Conservation (phyloP, 163 green algal species). For the Chlamydomonas reinhardtii region DNA sequence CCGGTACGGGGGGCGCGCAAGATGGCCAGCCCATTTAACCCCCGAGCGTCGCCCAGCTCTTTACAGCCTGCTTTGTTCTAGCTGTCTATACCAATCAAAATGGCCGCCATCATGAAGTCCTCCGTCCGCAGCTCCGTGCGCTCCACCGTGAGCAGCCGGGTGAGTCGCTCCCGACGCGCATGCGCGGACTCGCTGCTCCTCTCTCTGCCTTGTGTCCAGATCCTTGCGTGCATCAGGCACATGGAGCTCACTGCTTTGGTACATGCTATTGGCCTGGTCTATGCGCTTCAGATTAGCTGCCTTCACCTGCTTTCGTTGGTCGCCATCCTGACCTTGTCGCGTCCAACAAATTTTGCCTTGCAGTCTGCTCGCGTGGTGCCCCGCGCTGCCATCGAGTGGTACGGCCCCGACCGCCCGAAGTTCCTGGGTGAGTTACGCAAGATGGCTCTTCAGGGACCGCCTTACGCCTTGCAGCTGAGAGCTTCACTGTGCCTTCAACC, state of each 20-base stretch:
- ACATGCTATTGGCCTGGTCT: too few relatives aligned
- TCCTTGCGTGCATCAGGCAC: too few relatives aligned
- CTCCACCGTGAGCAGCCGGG: constrained; percentile 42
- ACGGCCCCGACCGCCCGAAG: constrained; percentile 34
- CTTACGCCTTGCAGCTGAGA: too few relatives aligned
- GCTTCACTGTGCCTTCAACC: too few relatives aligned
- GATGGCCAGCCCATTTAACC: not conserved
- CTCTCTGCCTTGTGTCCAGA: too few relatives aligned
- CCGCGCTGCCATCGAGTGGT: constrained; percentile 73
- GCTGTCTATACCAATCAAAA: not conserved
- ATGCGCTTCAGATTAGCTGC: too few relatives aligned
- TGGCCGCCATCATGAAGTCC: constrained; percentile 50
- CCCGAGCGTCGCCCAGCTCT: not conserved
- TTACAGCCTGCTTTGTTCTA: not conserved
- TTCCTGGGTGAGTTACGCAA: constrained; percentile 21
- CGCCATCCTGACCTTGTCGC: too few relatives aligned
- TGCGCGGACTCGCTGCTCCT: too few relatives aligned
- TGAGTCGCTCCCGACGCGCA: not conserved
- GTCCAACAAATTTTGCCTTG: too few relatives aligned
- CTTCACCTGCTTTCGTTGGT: too few relatives aligned
- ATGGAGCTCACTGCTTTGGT: too few relatives aligned
- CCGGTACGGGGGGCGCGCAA: not conserved
- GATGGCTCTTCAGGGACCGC: too few relatives aligned
- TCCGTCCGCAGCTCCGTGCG: constrained; percentile 40
- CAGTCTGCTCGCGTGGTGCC: constrained; percentile 55